Conservation (phyloP, 805 yeast genomes). For the Vanderwaltozyma verrucispora region DNA sequence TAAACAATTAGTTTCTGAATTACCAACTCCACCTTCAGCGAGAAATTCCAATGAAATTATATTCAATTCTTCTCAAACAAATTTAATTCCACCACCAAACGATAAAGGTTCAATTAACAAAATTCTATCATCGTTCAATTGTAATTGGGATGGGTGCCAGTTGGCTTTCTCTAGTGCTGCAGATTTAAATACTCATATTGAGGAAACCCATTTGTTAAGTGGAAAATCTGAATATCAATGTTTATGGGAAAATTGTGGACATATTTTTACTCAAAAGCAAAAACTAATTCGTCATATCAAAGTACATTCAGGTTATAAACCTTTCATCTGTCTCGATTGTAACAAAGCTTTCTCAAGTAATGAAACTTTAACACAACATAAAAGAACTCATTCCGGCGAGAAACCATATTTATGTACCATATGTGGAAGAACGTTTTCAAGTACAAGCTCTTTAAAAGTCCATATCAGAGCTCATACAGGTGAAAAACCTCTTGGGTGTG, state of each 20-base stretch:
- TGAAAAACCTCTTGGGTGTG: slow-evolving; percentile 75
- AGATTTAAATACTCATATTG: slow-evolving; percentile 63
- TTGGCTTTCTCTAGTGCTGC: slow-evolving; percentile 40
- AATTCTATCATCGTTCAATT: no score
- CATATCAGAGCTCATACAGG: slow-evolving; percentile 86
- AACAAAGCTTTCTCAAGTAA: slow-evolving; percentile 66
- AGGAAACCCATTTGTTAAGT: slow-evolving; percentile 56
- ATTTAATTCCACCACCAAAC: no score
- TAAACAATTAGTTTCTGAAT: no score
- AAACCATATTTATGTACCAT: slow-evolving; percentile 66
- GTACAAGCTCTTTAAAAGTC: slow-evolving; percentile 71
- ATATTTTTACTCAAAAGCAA: slow-evolving; percentile 73
- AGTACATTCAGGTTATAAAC: slow-evolving; percentile 78
- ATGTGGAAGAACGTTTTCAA: slow-evolving; percentile 74
- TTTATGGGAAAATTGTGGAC: slow-evolving; percentile 67
- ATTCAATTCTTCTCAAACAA: no score
- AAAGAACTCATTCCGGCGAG: slow-evolving; percentile 81
- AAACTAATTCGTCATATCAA: slow-evolving; percentile 79
- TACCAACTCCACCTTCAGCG: no score
- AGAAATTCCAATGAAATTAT: no score
- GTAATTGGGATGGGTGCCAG: slow-evolving; percentile 38
- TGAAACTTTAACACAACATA: slow-evolving; percentile 68
- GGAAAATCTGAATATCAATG: slow-evolving; percentile 66
- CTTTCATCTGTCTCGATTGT: slow-evolving; percentile 64
- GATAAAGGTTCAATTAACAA: no score